phyloP scores from a whole-genome alignment of 2,329 filamentous ascomycete genomes.

The Chrysoporthe puriensis region DNA sequence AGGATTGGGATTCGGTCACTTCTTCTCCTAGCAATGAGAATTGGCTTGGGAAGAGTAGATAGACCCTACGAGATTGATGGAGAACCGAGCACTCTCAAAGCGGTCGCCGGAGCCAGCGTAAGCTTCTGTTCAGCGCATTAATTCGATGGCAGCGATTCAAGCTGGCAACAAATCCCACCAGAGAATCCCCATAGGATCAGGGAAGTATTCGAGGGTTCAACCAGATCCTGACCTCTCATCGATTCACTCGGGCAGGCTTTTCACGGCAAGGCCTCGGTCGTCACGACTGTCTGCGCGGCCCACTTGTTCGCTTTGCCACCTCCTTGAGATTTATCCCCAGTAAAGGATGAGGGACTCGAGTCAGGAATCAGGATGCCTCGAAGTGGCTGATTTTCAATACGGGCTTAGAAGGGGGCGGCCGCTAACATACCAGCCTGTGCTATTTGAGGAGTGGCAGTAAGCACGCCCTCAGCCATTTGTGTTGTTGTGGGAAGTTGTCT shows the following conservation, averaged over 20 bases:
- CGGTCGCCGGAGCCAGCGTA: too few relatives aligned
- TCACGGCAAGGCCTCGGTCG: not conserved
- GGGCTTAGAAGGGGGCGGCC: not conserved
- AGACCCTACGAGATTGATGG: too few relatives aligned
- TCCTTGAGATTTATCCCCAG: not conserved
- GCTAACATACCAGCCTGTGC: not conserved
- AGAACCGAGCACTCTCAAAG: too few relatives aligned
- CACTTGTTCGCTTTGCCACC: not conserved
- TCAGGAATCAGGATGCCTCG: not conserved
- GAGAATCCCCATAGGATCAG: not conserved
- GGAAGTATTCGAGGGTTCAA: not conserved
- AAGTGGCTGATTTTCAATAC: not conserved
- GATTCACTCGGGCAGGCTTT: not conserved
- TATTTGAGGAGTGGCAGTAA: not conserved
- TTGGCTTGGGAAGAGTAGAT: too few relatives aligned
- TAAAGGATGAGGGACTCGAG: not conserved
- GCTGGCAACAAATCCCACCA: not conserved
- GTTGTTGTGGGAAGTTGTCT: not conserved
- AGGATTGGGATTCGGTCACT: too few relatives aligned
- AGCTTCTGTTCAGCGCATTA: too few relatives aligned
- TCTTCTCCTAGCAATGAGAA: too few relatives aligned
- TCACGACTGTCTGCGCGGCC: not conserved
- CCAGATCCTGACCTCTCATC: not conserved
- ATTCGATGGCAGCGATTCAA: not conserved
- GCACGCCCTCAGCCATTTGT: not conserved